These are phyloP conservation scores for Wakefieldia striispora DNA, from an alignment of 768 basidiomycete species.

Conservation along the genomic window DNA sequence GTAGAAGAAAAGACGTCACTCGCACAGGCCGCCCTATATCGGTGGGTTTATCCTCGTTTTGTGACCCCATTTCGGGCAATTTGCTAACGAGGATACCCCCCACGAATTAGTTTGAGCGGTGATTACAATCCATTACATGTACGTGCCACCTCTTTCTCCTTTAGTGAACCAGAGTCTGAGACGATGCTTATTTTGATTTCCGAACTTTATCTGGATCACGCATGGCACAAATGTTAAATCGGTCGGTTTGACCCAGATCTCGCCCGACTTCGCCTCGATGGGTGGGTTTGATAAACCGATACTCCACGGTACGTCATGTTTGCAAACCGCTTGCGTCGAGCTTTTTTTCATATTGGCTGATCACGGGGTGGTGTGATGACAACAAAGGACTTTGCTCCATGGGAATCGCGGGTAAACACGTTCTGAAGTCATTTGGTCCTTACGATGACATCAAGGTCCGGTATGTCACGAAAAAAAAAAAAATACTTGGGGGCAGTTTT, in stretches of 20 bases:
- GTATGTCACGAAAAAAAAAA: conserved; percentile 46
- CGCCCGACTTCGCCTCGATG: conserved; percentile 89
- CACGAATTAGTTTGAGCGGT: conserved; percentile 69
- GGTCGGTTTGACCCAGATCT: conserved; percentile 51
- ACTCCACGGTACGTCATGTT: conserved; percentile 50
- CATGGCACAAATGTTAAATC: not conserved
- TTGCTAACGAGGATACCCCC: not conserved
- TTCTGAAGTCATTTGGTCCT: conserved; percentile 80
- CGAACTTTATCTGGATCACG: not conserved
- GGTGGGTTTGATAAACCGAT: conserved; percentile 95
- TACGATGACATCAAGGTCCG: conserved; percentile 95
- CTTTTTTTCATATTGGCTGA: not conserved
- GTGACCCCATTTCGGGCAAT: not conserved
- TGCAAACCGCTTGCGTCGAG: not conserved
- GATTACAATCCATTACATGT: conserved; percentile 91
- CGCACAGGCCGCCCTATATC: conserved; percentile 88
- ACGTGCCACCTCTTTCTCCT: conserved; percentile 20
- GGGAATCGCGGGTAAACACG: conserved; percentile 92
- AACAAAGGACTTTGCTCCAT: conserved; percentile 75
- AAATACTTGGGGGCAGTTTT: not conserved
- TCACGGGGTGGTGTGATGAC: not conserved
- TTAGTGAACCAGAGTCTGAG: conserved; percentile 5
- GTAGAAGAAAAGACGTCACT: conserved; percentile 83
- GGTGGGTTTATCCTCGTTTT: conserved; percentile 46
- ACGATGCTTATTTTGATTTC: not conserved